phyloP scores from a whole-genome alignment of 352 stramenopile genomes.

The Pythium oligandrum region DNA sequence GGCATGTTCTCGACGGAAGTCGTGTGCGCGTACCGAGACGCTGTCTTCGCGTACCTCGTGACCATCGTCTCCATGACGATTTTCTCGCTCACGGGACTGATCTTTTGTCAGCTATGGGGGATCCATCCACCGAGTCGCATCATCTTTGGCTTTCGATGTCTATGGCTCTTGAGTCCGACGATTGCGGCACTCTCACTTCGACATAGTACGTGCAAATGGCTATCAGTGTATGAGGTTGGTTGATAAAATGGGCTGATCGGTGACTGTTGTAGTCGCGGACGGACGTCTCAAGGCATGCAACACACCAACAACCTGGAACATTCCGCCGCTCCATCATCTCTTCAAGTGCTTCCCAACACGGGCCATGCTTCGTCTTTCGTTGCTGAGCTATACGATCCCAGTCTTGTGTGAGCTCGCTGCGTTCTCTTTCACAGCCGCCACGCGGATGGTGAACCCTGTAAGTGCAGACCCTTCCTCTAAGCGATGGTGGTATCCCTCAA shows the following conservation, averaged over 20 bases:
- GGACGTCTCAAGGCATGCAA: conserved; percentile 69
- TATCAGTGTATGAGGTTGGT: neutral
- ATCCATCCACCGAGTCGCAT: conserved; percentile 41
- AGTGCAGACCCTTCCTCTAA: conserved; percentile 9
- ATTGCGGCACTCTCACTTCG: conserved; percentile 69
- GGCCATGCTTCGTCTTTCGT: conserved; percentile 65
- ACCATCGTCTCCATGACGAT: conserved; percentile 76
- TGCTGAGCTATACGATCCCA: conserved; percentile 80
- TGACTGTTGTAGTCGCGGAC: conserved; percentile 45
- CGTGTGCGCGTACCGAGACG: conserved; percentile 77
- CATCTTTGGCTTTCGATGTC: conserved; percentile 45
- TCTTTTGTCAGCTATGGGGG: conserved; percentile 84
- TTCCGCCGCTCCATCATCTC: conserved; percentile 71
- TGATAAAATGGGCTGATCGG: neutral
- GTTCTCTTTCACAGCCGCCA: conserved; percentile 82
- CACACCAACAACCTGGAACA: conserved; percentile 79
- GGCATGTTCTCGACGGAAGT: conserved; percentile 86
- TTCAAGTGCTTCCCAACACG: conserved; percentile 81
- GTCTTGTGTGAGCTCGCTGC: conserved; percentile 78
- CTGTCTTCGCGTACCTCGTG: conserved; percentile 76
- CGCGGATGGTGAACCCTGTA: conserved; percentile 85
- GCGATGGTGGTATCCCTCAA: neutral
- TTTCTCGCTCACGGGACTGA: conserved; percentile 70
- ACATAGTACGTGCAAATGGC: conserved; percentile 39
- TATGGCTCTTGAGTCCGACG: conserved; percentile 74